These are phyloP conservation scores for Phaffia rhodozyma DNA, from an alignment of 1,284 basidiomycete species.

Conservation along the genomic window DNA sequence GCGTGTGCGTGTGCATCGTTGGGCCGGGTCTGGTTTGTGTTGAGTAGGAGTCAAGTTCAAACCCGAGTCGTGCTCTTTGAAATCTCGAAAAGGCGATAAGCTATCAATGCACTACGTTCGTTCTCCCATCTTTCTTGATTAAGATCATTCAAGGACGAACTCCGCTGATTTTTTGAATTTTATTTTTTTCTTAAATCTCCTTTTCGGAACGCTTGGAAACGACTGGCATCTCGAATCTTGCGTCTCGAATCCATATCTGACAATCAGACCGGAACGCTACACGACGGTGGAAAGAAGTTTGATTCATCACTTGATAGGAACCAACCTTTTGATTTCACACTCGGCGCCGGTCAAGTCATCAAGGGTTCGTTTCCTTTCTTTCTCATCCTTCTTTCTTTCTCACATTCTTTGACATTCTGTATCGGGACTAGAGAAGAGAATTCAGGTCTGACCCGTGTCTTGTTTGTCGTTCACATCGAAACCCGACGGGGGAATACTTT, in stretches of 20 bases:
- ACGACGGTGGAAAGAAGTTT: slow-evolving; percentile 41
- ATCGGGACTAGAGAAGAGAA: background rate
- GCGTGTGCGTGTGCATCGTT: too few species aligned
- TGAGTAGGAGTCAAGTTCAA: slow-evolving; percentile 36
- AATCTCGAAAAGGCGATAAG: slow-evolving; percentile 40
- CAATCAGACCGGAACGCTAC: slow-evolving; percentile 38
- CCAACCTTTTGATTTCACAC: slow-evolving; percentile 40
- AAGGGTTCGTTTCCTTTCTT: slow-evolving; percentile 3
- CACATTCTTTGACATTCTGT: background rate
- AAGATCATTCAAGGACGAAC: background rate
- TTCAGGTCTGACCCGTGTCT: background rate
- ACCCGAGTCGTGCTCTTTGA: slow-evolving; percentile 38
- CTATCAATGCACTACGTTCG: slow-evolving; percentile 38
- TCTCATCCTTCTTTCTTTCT: background rate
- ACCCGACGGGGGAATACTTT: too few species aligned
- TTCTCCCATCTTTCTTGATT: background rate
- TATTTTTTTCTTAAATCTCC: background rate
- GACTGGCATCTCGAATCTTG: background rate
- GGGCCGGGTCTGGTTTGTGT: background rate
- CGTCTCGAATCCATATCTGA: background rate
- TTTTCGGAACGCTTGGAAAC: background rate
- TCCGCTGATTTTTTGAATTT: background rate
- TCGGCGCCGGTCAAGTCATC: slow-evolving; percentile 44
- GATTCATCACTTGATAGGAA: slow-evolving; percentile 43
- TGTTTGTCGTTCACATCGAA: background rate